A percentile compares a stretch with the other conserved stretches of the same genome.
Evolutionary conservation across 2,329 filamentous ascomycete genomes (phyloP).

Genomic region (Pseudopyricularia cyperi): DNA sequence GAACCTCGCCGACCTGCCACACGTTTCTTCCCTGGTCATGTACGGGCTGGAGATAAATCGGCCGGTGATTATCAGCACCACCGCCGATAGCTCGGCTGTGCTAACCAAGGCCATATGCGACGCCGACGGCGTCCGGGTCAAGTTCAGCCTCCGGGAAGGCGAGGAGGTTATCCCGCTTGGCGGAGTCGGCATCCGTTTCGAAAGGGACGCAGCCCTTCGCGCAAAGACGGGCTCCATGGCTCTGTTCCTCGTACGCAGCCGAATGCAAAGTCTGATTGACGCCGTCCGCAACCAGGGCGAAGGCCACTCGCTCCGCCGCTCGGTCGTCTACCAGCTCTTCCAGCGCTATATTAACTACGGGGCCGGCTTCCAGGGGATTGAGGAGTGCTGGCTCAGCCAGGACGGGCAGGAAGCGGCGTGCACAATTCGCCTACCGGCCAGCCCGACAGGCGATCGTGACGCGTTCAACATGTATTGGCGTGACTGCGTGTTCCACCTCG

Average conservation of each 20-base stretch:
- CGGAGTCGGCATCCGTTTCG: background rate
- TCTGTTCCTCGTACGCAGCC: background rate
- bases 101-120: background rate
- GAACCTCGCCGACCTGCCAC: background rate
- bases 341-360: background rate
- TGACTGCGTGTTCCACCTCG: slow-evolving; percentile 23
- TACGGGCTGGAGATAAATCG: no score
- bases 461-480: slow-evolving; percentile 27
- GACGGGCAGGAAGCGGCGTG: background rate
- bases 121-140: background rate
- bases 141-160: background rate
- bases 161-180: background rate
- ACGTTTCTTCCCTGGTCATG: no score
- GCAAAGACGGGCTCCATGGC: background rate
- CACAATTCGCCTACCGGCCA: background rate
- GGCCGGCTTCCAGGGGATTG: background rate
- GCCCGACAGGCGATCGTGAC: background rate
- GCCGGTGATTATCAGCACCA: no score
- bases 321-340: slow-evolving; percentile 3
- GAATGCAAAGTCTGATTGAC: background rate
- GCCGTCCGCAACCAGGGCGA: background rate
- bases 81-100: background rate
- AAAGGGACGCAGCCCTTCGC: background rate
- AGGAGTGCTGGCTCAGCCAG: background rate
- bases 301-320: background rate